Percentiles rank a stretch among this genome's conserved stretches.
Evolutionary conservation across 2,329 filamentous ascomycete species (phyloP).

Genomic region (Neopestalotiopsis sp.): DNA sequence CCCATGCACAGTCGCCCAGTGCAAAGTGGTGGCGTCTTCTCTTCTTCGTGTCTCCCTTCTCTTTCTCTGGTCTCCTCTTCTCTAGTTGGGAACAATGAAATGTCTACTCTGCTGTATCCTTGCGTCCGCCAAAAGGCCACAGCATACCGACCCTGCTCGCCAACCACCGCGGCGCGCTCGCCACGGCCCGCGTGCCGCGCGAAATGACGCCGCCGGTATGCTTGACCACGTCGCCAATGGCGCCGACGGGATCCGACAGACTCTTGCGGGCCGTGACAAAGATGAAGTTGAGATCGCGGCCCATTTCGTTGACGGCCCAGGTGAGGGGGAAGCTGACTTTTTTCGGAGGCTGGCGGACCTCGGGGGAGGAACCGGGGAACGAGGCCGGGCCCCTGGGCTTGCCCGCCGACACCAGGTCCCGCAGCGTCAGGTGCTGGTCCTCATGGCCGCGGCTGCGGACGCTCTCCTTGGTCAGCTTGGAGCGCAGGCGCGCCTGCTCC

Average conservation of each 20-base stretch:
- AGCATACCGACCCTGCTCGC: not conserved
- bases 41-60: not conserved
- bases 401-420: constrained; percentile 28
- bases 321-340: constrained; percentile 31
- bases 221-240: constrained; percentile 22
- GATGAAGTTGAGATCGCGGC: constrained; percentile 23
- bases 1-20: too few relatives aligned
- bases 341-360: constrained; percentile 32
- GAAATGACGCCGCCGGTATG: constrained; percentile 21
- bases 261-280: constrained; percentile 24
- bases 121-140: constrained; percentile 11
- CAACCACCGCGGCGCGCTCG: constrained; percentile 3
- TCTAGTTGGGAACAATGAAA: not conserved
- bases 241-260: constrained; percentile 22
- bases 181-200: not conserved
- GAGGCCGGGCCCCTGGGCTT: constrained; percentile 31
- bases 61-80: not conserved
- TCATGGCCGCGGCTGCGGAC: constrained; percentile 35
- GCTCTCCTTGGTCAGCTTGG: constrained; percentile 34
- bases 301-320: constrained; percentile 28
- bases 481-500: constrained; percentile 29
- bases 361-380: constrained; percentile 34
- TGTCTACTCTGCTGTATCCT: not conserved
- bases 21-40: not conserved
- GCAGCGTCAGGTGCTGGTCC: constrained; percentile 34